Conservation (phyloP, 148 eudicot genomes). For the Amaranthus hypochondriacus region DNA sequence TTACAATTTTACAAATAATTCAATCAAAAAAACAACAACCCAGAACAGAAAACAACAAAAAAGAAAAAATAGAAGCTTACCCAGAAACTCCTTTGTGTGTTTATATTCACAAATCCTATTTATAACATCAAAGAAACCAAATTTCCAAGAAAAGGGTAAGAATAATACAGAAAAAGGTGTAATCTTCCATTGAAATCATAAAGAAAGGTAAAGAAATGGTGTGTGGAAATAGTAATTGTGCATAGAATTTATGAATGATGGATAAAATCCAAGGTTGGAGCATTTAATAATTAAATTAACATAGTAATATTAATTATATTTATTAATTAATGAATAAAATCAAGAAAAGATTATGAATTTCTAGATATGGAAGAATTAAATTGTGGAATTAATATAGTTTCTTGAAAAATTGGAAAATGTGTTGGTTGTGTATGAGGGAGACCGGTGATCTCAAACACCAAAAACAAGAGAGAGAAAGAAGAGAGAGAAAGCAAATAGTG, state of each 20-base stretch:
- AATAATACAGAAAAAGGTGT: not conserved
- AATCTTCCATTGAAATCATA: not conserved
- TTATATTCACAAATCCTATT: not conserved
- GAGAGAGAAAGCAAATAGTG: not conserved
- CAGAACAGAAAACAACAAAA: conserved; percentile 1
- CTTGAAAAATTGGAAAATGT: not conserved
- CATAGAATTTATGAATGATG: conserved; percentile 16
- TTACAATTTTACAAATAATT: not conserved
- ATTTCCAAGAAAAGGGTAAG: conserved; percentile 1
- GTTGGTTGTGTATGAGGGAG: conserved; percentile 17
- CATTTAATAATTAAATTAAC: not conserved
- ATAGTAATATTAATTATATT: too few relatives aligned
- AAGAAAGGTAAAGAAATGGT: not conserved
- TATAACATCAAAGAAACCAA: conserved; percentile 8
- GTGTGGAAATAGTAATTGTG: not conserved
- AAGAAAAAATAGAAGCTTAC: conserved; percentile 20
- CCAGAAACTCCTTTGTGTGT: conserved; percentile 4
- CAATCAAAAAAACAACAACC: not conserved
- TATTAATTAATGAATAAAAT: conserved; percentile 9
- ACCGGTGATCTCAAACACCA: conserved; percentile 26
- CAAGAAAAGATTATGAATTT: not conserved
- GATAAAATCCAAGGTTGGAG: not conserved
- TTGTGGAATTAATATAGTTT: not conserved
- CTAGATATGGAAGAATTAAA: not conserved
- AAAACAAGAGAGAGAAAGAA: conserved; percentile 6